Percentiles rank a stretch among this genome's conserved stretches.
Conservation (phyloP, 331 rosid species). For the Acacia pycnantha region DNA sequence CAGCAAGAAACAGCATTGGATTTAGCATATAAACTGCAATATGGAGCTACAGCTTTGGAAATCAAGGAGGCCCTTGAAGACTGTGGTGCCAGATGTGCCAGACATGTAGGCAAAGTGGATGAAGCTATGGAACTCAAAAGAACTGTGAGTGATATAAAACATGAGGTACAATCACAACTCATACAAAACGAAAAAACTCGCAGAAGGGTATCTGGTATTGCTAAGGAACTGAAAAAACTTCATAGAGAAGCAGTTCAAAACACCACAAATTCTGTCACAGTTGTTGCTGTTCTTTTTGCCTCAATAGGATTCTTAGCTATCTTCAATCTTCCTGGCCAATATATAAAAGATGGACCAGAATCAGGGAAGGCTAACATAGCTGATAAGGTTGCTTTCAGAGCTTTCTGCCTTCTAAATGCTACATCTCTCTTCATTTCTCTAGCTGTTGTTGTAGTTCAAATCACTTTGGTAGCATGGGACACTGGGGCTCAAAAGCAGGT, state of each 20-base stretch:
- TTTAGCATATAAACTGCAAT: conserved; percentile 80
- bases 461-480: conserved; percentile 98
- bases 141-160: conserved; percentile 94
- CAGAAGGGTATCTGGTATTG: conserved; percentile 86
- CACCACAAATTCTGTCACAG: conserved; percentile 81
- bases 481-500: conserved; percentile 89
- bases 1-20: conserved; percentile 89
- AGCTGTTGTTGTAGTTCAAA: conserved; percentile 95
- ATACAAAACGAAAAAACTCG: conserved; percentile 78
- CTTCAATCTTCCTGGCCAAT: conserved; percentile 93
- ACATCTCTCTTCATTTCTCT: conserved; percentile 89
- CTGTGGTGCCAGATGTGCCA: conserved; percentile 86
- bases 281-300: conserved; percentile 92
- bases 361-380: conserved; percentile 72
- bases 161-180: conserved; percentile 88
- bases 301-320: conserved; percentile 96
- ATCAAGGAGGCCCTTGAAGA: conserved; percentile 72
- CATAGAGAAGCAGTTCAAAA: conserved; percentile 94
- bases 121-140: conserved; percentile 95
- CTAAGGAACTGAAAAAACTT: conserved; percentile 88
- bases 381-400: conserved; percentile 54
- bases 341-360: conserved; percentile 25
- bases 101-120: conserved; percentile 75
- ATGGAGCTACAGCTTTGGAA: conserved; percentile 68
- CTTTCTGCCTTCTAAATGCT: conserved; percentile 77